These are phyloP conservation scores for Mortierella alpina DNA, from an alignment of 192 early-diverging fungal species.

Conservation along the genomic window DNA sequence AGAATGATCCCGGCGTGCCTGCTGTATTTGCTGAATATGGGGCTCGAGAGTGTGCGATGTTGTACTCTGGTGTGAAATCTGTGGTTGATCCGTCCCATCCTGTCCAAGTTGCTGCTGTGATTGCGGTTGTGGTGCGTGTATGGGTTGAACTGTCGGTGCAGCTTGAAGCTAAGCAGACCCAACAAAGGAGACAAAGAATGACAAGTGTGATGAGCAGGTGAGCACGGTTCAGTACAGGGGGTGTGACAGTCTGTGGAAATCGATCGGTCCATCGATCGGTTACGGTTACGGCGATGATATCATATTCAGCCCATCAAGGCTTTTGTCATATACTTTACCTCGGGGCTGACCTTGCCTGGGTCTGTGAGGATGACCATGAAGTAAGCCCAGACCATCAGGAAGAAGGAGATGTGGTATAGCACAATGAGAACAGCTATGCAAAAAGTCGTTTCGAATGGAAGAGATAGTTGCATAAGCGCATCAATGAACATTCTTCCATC, in stretches of 20 bases:
- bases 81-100: not conserved
- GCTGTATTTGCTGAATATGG: conserved; percentile 9
- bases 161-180: conserved; percentile 1
- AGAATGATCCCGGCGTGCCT: not conserved
- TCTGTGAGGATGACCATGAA: conserved; percentile 45
- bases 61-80: not conserved
- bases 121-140: not conserved
- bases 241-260: not conserved
- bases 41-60: not conserved
- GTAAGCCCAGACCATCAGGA: conserved; percentile 48
- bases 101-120: not conserved
- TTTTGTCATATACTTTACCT: conserved; percentile 13
- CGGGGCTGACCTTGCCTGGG: conserved; percentile 32
- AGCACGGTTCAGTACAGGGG: not conserved
- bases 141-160: not conserved
- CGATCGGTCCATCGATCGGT: not conserved
- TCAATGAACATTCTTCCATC: too few species aligned
- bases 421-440: conserved; percentile 27
- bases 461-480: not conserved
- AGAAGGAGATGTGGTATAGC: conserved; percentile 29
- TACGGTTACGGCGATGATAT: conserved; percentile 2
- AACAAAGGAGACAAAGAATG: not conserved
- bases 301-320: not conserved
- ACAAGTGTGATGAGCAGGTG: not conserved
- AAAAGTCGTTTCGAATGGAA: not conserved